Base-by-base conservation (phyloP, 23 red algal genomes). In the Cyanidioschyzon merolae region DNA sequence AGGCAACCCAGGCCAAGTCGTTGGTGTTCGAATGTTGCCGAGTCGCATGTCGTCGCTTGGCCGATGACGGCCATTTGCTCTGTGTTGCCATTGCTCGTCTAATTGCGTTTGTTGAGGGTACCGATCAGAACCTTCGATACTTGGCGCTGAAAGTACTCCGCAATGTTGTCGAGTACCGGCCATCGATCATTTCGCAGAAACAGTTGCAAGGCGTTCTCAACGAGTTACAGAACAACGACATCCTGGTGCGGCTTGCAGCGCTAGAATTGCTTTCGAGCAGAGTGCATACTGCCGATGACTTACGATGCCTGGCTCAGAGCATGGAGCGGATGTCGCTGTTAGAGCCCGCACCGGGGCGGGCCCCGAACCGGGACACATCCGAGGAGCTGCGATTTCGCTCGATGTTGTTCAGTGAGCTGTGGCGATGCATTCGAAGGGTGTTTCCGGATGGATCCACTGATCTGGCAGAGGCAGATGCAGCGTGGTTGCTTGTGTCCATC, bases 71-170 rank as follows among this genome's bases (percentile, higher is more conserved):
- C 2, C 81, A 89, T 67, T 82, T 80, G 21, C 82, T 98, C 34
- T 80, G 77, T 26, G 59, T 89, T 7, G 82, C 79, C 74, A 82
- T 82, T 21, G 77, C 90, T 35, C 81, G 77, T 39, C 79, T 98
- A 1, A 84, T 63, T 24, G 79, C 83, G 36, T 98, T 98, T 58
- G 75, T 91, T 71, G 58, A 85, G 38, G 94, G 91, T 37, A 58
- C 38, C 50, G 94, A 98, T 67, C 94, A 88, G 41, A 98, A 98
- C 38, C 77, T 98, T 18, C 90, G 91, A 83, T 98, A 98, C 67
- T 85, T 98, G 50, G 89, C 87, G 34, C 80, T 98, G 71, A 80
- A 75, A 34, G 76, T 84, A 0, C 86, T 98, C 82, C 76, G 79
- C 1, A 54, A 54, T 54, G 59, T 76, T 27, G 40, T 90, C n/a